Conservation (phyloP, 2,329 filamentous ascomycete species). For the Fusarium piperis region DNA sequence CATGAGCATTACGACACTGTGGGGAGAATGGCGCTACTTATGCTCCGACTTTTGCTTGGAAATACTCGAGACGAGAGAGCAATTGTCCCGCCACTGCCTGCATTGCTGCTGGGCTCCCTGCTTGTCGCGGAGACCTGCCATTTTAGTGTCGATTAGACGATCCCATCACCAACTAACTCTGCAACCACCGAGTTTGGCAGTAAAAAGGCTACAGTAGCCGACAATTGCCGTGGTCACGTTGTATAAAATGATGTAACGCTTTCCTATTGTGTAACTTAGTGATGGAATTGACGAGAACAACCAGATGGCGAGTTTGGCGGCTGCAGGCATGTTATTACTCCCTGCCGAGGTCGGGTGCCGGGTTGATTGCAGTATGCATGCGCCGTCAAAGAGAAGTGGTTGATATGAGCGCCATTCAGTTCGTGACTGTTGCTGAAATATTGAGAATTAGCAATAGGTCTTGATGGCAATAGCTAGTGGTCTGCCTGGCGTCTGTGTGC, state of each 20-base stretch:
- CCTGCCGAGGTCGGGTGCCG: no score
- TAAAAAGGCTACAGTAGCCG: background rate
- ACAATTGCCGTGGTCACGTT: background rate
- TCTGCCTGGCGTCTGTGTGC: no score
- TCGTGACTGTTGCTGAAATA: no score
- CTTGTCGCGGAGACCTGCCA: background rate
- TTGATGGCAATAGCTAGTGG: no score
- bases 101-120: background rate
- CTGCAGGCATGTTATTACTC: no score
- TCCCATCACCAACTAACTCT: background rate
- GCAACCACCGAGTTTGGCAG: background rate
- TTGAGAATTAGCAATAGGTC: no score
- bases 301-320: no score
- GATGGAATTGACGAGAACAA: background rate
- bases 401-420: no score
- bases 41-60: background rate
- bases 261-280: background rate
- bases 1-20: slow-evolving; percentile 19
- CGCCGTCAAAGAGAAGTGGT: no score
- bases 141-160: slow-evolving; percentile 4
- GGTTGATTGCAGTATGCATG: no score
- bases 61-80: background rate
- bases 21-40: slow-evolving; percentile 9
- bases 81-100: background rate
- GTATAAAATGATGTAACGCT: background rate